Evolutionary conservation across 345 rosid species (phyloP).

Genomic region (Diplotaxis tenuifolia): DNA sequence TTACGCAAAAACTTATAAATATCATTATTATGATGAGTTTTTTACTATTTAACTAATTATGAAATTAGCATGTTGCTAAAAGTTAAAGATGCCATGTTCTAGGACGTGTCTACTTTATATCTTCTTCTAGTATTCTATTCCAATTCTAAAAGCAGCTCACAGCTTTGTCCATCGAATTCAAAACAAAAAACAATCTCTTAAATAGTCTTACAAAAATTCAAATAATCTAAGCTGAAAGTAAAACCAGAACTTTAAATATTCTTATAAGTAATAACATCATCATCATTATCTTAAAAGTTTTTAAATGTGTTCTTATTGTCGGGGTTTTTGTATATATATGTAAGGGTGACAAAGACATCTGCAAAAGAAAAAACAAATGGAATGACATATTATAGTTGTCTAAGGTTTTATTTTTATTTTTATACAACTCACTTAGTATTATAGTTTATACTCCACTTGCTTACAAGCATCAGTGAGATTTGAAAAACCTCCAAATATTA

Average conservation of each 20-base stretch:
- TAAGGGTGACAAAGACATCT: conserved; percentile 2
- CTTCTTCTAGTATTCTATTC: background rate
- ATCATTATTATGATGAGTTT: background rate
- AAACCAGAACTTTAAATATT: too few relatives aligned
- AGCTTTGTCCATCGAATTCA: background rate
- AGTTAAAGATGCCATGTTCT: conserved; percentile 11
- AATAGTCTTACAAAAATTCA: too few relatives aligned
- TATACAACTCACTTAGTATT: background rate
- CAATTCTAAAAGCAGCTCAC: background rate
- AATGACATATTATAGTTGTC: background rate
- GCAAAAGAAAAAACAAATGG: background rate
- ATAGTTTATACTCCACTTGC: conserved; percentile 13
- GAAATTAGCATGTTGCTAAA: background rate
- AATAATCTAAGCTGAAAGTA: too few relatives aligned
- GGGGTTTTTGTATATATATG: background rate
- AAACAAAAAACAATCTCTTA: too few relatives aligned
- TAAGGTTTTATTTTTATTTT: background rate
- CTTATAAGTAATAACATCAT: too few relatives aligned
- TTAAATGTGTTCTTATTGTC: background rate
- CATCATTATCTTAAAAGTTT: conserved; percentile 1
- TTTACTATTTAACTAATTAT: background rate
- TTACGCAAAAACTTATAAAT: too few relatives aligned
- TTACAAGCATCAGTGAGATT: background rate
- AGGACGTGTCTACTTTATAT: conserved; percentile 15
- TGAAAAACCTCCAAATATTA: background rate